A percentile compares a stretch with the other conserved stretches of the same genome.
Conservation (phyloP, 1,284 basidiomycete species). For the Trichosporon sp. region DNA sequence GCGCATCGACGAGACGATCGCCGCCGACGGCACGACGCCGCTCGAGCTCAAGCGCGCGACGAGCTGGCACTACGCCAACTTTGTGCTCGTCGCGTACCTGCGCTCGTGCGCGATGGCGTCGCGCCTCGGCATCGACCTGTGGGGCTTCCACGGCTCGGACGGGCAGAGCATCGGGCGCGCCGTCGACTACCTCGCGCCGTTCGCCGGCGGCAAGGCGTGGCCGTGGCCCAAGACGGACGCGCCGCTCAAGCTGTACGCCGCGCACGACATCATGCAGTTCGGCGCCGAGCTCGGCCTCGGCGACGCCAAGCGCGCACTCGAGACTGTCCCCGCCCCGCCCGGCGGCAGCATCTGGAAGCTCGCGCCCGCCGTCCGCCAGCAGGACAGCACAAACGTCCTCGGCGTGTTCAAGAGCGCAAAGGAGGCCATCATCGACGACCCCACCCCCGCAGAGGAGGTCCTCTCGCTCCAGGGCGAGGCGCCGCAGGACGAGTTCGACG, state of each 20-base stretch:
- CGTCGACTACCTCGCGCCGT: constrained; percentile 9
- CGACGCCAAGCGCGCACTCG: not conserved
- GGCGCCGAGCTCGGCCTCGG: constrained; percentile 14
- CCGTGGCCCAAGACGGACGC: not conserved
- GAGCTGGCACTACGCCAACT: constrained; percentile 14
- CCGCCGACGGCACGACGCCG: constrained; percentile 10
- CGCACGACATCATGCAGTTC: constrained; percentile 11
- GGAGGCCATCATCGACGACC: not conserved
- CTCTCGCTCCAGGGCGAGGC: not conserved
- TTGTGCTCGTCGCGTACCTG: constrained; percentile 13
- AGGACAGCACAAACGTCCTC: constrained; percentile 9
- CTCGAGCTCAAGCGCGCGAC: constrained; percentile 11
- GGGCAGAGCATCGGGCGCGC: constrained; percentile 10
- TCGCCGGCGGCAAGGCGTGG: constrained; percentile 8
- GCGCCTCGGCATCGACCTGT: constrained; percentile 9
- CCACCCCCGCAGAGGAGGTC: not conserved
- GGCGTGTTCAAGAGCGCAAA: not conserved
- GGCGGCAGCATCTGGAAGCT: constrained; percentile 9
- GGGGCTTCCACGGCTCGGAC: constrained; percentile 13
- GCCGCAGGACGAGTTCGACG: not conserved
- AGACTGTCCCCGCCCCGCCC: constrained; percentile 4
- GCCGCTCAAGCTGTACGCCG: constrained; percentile 1
- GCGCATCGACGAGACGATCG: constrained; percentile 8
- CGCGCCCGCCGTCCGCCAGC: constrained; percentile 9
- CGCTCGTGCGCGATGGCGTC: constrained; percentile 12